Base-by-base conservation (phyloP, 306 rosid genomes). In the Castanospermum australe region DNA sequence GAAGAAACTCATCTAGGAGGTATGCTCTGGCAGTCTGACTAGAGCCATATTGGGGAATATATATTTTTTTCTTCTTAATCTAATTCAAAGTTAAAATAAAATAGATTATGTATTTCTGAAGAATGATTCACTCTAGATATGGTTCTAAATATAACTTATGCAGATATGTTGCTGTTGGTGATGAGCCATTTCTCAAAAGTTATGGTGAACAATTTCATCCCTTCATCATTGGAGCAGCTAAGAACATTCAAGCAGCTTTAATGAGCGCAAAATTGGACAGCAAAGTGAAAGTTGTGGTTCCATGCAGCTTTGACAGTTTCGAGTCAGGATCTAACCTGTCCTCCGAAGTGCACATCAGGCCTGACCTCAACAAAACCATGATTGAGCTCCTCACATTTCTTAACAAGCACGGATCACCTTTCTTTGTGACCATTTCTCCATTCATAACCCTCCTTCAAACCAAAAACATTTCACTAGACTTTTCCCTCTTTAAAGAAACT, bases 141-240 rank as follows among this genome's bases (percentile, higher is more conserved):
- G 56, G 17, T 48, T 59, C 83, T 87, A 67, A 84, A 81, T 18
- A 33, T 55, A 15, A 47, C 41, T 57, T 69, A 17, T 84, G 74
- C 91, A 94, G 99, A 84, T 89, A 92, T 69, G 87, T 94, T 83
- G 95, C 99, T 50, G 92, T 94, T 41, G 99, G 99, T 71, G 95
- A 92, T 44, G 97, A 94, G 50, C 92, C 97, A 11, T 92, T 90
- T 87, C 99, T 89, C 47, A 91, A 73, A 87, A 82, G 83, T 61
- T 92, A 89, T 42, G 94, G 90, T 7, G 88, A 88, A 71, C 97
- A 86, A 79, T 94, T 89, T 71, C 87, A 81, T 71, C 94, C 99
- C 67, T 92, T 85, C 18, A 71, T 87, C 45, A 68, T 91, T 36
- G 99, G 99, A 81, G 95, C 97, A 15, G 92, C 90, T 80, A 57